phyloP scores from a whole-genome alignment of 1,284 basidiomycete genomes.

The Papiliotrema fonsecae region DNA sequence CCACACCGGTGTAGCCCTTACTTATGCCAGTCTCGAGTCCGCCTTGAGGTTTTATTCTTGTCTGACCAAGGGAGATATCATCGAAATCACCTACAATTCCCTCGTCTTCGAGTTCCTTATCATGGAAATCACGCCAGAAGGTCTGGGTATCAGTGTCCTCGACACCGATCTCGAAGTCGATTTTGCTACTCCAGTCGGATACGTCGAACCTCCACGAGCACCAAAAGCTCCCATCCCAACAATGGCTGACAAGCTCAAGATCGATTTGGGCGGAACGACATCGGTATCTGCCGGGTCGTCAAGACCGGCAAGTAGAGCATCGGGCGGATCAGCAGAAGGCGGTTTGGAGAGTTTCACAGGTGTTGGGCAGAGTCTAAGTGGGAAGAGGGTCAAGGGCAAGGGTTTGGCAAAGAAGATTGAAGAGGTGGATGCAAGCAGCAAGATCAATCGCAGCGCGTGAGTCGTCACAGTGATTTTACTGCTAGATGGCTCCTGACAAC shows the following conservation, averaged over 20 bases:
- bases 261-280: constrained; percentile 77
- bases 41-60: constrained; percentile 91
- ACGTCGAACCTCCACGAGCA: constrained; percentile 83
- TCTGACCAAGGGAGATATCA: constrained; percentile 82
- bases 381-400: constrained; percentile 86
- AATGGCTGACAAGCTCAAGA: constrained; percentile 96
- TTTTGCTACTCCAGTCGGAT: constrained; percentile 58
- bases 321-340: constrained; percentile 41
- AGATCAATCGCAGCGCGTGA: constrained; percentile 82
- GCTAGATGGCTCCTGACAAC: background rate
- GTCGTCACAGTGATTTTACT: constrained; percentile 46
- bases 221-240: constrained; percentile 76
- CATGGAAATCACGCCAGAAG: constrained; percentile 88
- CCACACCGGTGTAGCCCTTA: background rate
- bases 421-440: constrained; percentile 71
- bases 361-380: constrained; percentile 78
- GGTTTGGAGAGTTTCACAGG: constrained; percentile 86
- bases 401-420: constrained; percentile 80
- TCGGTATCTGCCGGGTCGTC: constrained; percentile 61
- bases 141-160: constrained; percentile 80
- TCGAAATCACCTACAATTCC: constrained; percentile 86
- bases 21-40: constrained; percentile 71
- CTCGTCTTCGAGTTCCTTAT: constrained; percentile 93
- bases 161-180: constrained; percentile 83
- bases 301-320: constrained; percentile 57